Base-by-base conservation (phyloP, 129 eudicot genomes). In the Artemisia tridentata region DNA sequence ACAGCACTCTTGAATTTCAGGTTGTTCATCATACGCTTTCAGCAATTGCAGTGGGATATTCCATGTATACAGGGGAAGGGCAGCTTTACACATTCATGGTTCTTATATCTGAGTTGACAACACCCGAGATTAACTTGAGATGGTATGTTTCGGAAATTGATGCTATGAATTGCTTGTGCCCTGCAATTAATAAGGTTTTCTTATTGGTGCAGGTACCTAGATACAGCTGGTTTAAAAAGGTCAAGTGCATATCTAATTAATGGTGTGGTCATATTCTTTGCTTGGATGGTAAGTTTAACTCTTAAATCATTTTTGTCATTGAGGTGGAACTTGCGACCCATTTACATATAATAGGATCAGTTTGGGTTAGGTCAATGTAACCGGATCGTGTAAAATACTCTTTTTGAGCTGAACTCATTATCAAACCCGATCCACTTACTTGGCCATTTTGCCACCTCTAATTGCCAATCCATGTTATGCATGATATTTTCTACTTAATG, bases 1-100 rank as follows among this genome's bases (percentile, higher is more conserved):
- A 34, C 3, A 34, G 8, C 54, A 18, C 51, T 54, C 25, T 12
- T 48, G 71, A 66, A 52, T 84, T 77, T 80, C 88, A 91, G 98
- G 85, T 92, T 68, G 73, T 92, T 78, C 96, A 92, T 80, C 96
- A 92, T 84, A 81, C 87, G 66, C 89, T 92, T 71, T 83, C 98
- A 0, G 85, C 86, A 72, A 75, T 73, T 52, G 91, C 88, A 10
- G 91, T 85, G 68, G 69, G 83, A 57, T 92, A 86, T 75, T 78
- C 98, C 34, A 86, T 92, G 98, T 84, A 83, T 66, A 86, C 88
- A 23, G 91, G 95, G 72, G 96, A 92, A 75, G 96, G 91, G 10
- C 98, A 92, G 77, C 80, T 88, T 61, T 92, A 88, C 66, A 83
- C 87, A 3, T 92, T 80, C 79, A 86, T 86, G 91, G 88, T 92